Evolutionary conservation across 2,329 filamentous ascomycete genomes (phyloP), one percentile per base, ranked within the genome.

Genomic region (Epichloe glyceriae): DNA sequence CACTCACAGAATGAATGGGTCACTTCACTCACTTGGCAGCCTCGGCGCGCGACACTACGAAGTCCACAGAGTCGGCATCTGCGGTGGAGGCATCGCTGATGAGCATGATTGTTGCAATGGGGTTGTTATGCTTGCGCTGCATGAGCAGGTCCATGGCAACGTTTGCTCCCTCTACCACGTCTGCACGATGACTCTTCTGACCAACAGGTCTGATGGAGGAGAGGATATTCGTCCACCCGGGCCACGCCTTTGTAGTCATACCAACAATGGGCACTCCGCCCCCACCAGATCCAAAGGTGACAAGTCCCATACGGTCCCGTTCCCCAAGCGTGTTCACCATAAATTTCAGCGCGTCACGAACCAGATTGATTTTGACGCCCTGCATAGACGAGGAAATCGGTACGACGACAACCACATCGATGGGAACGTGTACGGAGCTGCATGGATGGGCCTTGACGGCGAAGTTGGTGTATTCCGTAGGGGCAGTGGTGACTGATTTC

Each of bases 311-410:
- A 43, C 93, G 86, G 65, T 98, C 93, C 50, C 89, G 80, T 58
- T 96, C 89, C 34, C 93, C 93, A 0, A 98, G 80, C 46, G 82
- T 91, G 58, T 85, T 79, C 2, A 98, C 88, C 67, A 98, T 83
- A 65, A 97, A 98, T 53, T 86, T 88, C 37, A 98, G 75, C 0
- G 91, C 86, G 67, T 98, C 93, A 41, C 89, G 83, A 14, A 98
- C 80, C 1, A 98, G 75, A 54, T 91, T 95, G 63, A 97, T 96
- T 71, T 98, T 98, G 54, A 98, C 80, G n/a, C 93, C 93, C 67
- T 97, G 93, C 91, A 97, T 98, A 0, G 93, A 97, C 1, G 91
- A 95, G 0, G 93, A 97, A 5, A 98, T 89, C 0, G 93, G 93
- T 35, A 98, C 90, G 20, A 98, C 93, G 0, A 97, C 88, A 0